These are phyloP conservation scores for Microcyclospora pomicola DNA, from an alignment of 2,329 filamentous ascomycete species.

Conservation along the genomic window DNA sequence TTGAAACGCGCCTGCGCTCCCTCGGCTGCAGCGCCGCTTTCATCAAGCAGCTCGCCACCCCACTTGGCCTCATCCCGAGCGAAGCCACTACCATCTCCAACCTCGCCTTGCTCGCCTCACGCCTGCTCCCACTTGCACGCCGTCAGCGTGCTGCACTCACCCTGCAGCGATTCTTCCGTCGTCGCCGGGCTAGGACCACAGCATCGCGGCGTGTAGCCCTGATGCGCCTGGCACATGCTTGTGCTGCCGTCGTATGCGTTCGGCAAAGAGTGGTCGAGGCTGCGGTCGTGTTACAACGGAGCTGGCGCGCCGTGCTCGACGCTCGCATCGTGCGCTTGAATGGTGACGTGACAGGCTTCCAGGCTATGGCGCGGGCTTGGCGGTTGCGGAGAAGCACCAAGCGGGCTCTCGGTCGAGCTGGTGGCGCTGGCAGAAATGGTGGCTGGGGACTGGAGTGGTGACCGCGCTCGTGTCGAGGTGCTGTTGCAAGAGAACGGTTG, in stretches of 20 bases:
- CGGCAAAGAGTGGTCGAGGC: slow-evolving; percentile 28
- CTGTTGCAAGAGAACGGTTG: neutral
- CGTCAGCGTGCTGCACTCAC: slow-evolving; percentile 36
- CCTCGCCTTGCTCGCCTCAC: slow-evolving; percentile 46
- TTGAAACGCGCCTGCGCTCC: slow-evolving; percentile 26
- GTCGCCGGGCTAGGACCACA: neutral
- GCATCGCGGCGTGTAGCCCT: slow-evolving; percentile 22
- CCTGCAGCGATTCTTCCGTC: slow-evolving; percentile 41
- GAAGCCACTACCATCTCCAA: slow-evolving; percentile 42
- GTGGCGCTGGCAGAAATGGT: slow-evolving; percentile 21
- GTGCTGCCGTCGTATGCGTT: slow-evolving; percentile 33
- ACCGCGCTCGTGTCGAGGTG: neutral
- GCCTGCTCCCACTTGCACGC: slow-evolving; percentile 39
- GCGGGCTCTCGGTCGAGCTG: slow-evolving; percentile 10
- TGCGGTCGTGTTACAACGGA: slow-evolving; percentile 30
- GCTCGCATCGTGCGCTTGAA: slow-evolving; percentile 23
- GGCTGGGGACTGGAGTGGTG: slow-evolving; percentile 13
- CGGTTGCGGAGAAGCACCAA: slow-evolving; percentile 16
- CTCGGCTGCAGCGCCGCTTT: slow-evolving; percentile 32
- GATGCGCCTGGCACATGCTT: slow-evolving; percentile 32
- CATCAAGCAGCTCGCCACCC: slow-evolving; percentile 28
- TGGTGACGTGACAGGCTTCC: slow-evolving; percentile 27
- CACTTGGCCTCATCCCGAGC: slow-evolving; percentile 33
- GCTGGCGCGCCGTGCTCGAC: slow-evolving; percentile 29
- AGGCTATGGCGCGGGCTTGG: slow-evolving; percentile 31